These are phyloP conservation scores for Mucor irregularis DNA, from an alignment of 371 early-diverging fungal genomes.

Conservation along the genomic window DNA sequence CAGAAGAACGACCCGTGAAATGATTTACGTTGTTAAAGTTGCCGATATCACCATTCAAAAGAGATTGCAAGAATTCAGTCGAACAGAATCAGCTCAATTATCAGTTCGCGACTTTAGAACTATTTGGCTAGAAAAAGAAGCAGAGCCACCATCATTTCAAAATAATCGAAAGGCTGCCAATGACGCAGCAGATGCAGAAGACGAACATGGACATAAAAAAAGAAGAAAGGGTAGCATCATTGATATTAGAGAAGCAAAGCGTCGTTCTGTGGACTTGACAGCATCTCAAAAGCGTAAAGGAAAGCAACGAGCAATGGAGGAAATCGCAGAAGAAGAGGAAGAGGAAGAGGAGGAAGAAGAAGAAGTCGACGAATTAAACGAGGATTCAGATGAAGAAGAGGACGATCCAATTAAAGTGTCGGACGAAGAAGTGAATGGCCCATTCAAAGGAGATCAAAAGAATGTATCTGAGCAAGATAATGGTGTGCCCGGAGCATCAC, in stretches of 20 bases:
- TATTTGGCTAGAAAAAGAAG: conserved; percentile 85
- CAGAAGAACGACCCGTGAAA: conserved; percentile 83
- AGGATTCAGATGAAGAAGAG: background rate
- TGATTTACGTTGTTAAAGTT: conserved; percentile 93
- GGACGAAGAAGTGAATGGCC: background rate
- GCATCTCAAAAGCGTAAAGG: background rate
- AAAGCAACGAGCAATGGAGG: background rate
- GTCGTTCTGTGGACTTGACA: too few species aligned
- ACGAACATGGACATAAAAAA: background rate
- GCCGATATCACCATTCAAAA: conserved; percentile 89
- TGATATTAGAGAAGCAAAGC: background rate
- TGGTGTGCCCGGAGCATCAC: background rate
- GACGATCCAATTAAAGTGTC: background rate
- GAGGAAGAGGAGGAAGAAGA: background rate
- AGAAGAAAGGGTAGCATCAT: background rate
- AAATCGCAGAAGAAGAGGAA: too few species aligned
- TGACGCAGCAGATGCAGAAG: conserved; percentile 8
- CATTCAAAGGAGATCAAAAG: background rate
- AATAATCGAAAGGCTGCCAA: conserved; percentile 49
- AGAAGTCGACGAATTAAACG: background rate
- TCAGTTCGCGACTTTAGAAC: conserved; percentile 88
- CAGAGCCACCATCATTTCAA: conserved; percentile 90
- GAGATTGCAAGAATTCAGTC: conserved; percentile 86
- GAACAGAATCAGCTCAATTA: conserved; percentile 88
- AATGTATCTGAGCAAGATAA: conserved; percentile 1